Conservation (phyloP, 1,284 basidiomycete species). For the Tremellales sp. region DNA sequence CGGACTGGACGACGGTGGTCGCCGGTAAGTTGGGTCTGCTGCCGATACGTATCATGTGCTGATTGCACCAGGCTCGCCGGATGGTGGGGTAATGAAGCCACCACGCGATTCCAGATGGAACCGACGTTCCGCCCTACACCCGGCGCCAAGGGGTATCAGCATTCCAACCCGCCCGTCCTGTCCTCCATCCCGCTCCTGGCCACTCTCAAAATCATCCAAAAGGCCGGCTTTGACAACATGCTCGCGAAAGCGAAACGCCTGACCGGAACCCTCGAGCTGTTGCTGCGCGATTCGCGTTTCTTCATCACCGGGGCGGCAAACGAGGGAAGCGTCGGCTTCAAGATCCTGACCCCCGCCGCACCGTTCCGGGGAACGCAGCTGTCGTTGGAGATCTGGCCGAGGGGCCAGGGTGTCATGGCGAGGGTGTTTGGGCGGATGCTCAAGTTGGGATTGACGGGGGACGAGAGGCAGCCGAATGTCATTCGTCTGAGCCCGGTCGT, state of each 20-base stretch:
- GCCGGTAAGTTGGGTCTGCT: slow-evolving; percentile 24
- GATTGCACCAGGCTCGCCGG: slow-evolving; percentile 68
- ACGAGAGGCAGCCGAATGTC: slow-evolving; percentile 84
- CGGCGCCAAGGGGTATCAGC: slow-evolving; percentile 92
- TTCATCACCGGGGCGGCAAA: slow-evolving; percentile 46
- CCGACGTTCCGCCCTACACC: slow-evolving; percentile 72
- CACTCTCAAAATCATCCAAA: slow-evolving; percentile 72
- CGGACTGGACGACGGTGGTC: slow-evolving; percentile 42
- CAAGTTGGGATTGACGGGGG: slow-evolving; percentile 74
- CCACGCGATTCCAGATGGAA: slow-evolving; percentile 88
- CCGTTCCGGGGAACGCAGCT: slow-evolving; percentile 76
- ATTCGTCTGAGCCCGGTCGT: slow-evolving; percentile 80
- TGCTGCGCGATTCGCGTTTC: slow-evolving; percentile 61
- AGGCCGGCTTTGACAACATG: slow-evolving; percentile 67
- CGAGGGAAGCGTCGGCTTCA: slow-evolving; percentile 57
- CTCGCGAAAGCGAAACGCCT: slow-evolving; percentile 66
- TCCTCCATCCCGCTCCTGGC: slow-evolving; percentile 74
- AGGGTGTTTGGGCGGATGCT: slow-evolving; percentile 61
- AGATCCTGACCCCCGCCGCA: slow-evolving; percentile 76
- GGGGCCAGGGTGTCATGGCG: slow-evolving; percentile 61
- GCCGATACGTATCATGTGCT: slow-evolving; percentile 6
- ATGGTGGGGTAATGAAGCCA: slow-evolving; percentile 93
- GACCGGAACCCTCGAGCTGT: slow-evolving; percentile 65
- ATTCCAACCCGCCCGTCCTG: slow-evolving; percentile 86
- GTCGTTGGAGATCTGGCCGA: slow-evolving; percentile 69